Percentiles rank a stretch among this genome's conserved stretches.
phyloP scores from a whole-genome alignment of 2,329 filamentous ascomycete genomes.

The Alternaria alternata region DNA sequence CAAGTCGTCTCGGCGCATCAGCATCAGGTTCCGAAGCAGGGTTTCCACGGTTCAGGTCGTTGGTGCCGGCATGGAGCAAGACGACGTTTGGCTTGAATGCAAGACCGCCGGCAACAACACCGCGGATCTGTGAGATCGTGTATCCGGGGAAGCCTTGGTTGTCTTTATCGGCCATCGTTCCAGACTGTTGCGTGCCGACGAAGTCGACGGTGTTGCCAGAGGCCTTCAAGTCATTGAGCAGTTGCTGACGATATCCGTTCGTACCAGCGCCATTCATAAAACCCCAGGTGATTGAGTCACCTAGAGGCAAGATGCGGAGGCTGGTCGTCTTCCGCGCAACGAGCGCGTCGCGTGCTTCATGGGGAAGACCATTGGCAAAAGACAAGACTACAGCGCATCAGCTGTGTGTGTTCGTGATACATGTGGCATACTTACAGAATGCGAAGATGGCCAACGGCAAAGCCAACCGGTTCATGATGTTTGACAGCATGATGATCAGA shows the following conservation, averaged over 20 bases:
- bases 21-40: constrained; percentile 27
- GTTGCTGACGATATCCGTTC: constrained; percentile 45
- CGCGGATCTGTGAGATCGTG: constrained; percentile 42
- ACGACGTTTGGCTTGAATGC: constrained; percentile 30
- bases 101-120: constrained; percentile 9
- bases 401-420: neutral
- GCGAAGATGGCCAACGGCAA: constrained; percentile 9
- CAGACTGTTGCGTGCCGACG: constrained; percentile 40
- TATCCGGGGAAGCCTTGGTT: constrained; percentile 46
- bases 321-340: constrained; percentile 7
- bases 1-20: constrained; percentile 46
- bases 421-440: neutral
- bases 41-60: constrained; percentile 28
- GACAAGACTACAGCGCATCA: constrained; percentile 8
- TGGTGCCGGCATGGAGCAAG: constrained; percentile 33
- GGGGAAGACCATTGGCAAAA: constrained; percentile 10
- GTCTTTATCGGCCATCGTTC: constrained; percentile 43
- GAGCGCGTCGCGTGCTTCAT: constrained; percentile 11
- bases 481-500: constrained; percentile 5
- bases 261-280: constrained; percentile 28
- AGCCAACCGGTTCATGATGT: constrained; percentile 6
- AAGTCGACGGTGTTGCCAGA: constrained; percentile 34
- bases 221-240: constrained; percentile 35
- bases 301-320: constrained; percentile 29
- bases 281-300: constrained; percentile 42